Evolutionary conservation across 179 eudicot species (phyloP).

Genomic region (Spinacia oleracea): DNA sequence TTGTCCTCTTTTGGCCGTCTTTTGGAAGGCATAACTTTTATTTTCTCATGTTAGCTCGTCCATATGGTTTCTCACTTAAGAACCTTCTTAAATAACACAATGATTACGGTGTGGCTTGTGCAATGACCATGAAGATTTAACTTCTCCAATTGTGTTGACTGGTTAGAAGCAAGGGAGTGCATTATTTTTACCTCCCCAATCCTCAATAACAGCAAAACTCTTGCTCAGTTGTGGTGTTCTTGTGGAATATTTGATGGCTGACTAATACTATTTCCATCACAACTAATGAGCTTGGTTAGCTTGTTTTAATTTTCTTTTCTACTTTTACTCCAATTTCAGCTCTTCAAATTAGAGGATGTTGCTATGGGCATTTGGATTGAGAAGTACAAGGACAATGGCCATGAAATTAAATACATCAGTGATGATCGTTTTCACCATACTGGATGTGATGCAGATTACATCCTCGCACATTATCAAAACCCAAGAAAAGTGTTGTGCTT

Average conservation of each 20-base stretch:
- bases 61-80: background rate
- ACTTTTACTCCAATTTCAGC: conserved; percentile 41
- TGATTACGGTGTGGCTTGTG: background rate
- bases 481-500: conserved; percentile 81
- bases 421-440: conserved; percentile 68
- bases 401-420: conserved; percentile 54
- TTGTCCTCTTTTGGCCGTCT: too few species aligned
- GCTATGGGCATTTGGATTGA: conserved; percentile 96
- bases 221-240: background rate
- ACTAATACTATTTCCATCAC: background rate
- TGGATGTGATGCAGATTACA: conserved; percentile 62
- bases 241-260: background rate
- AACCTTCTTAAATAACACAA: background rate
- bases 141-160: background rate
- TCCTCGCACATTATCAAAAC: conserved; percentile 79
- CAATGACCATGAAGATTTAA: background rate
- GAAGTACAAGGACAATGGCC: conserved; percentile 53
- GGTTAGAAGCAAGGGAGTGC: background rate
- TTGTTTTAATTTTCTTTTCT: background rate
- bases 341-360: conserved; percentile 91
- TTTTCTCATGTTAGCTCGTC: background rate
- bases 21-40: too few species aligned
- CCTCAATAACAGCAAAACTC: background rate
- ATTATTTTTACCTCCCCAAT: background rate
- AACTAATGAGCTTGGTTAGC: background rate